Evolutionary conservation across 2,329 filamentous ascomycete genomes (phyloP).

Genomic region (Aspergillus sp.): DNA sequence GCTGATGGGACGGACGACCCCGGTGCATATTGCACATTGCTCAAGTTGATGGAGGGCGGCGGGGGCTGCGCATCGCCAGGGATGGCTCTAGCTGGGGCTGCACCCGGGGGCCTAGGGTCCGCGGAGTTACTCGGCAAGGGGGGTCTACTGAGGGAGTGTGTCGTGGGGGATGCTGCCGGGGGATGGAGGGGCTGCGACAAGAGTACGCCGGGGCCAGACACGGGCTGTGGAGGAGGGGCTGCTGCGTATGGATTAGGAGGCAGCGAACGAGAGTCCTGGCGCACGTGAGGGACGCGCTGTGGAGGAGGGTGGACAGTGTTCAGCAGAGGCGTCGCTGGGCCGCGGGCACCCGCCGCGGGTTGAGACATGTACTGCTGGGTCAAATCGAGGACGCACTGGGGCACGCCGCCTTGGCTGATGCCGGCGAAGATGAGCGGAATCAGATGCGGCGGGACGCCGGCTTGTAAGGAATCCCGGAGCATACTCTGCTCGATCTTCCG

Average conservation of each 20-base stretch:
- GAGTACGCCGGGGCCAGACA: constrained; percentile 16
- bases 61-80: constrained; percentile 42
- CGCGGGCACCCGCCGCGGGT: constrained; percentile 20
- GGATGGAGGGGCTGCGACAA: constrained; percentile 24
- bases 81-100: constrained; percentile 34
- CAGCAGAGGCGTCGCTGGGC: constrained; percentile 16
- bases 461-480: constrained; percentile 64
- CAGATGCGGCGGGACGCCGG: constrained; percentile 71
- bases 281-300: constrained; percentile 18
- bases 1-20: constrained; percentile 46
- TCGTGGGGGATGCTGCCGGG: constrained; percentile 12
- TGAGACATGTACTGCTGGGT: constrained; percentile 63
- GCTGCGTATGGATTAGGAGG: constrained; percentile 33
- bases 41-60: constrained; percentile 27
- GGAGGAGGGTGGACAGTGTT: constrained; percentile 21
- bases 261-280: constrained; percentile 21
- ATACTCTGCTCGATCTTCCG: constrained; percentile 71
- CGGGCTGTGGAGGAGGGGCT: constrained; percentile 16
- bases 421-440: constrained; percentile 73
- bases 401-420: constrained; percentile 61
- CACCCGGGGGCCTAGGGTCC: constrained; percentile 12
- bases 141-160: constrained; percentile 12
- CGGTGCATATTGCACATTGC: constrained; percentile 26
- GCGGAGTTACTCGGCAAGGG: constrained; percentile 17
- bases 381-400: constrained; percentile 64